Evolutionary conservation across 1,284 basidiomycete genomes (phyloP), one percentile per base, ranked within the genome.

Genomic region (Garcileccinum viscosum): DNA sequence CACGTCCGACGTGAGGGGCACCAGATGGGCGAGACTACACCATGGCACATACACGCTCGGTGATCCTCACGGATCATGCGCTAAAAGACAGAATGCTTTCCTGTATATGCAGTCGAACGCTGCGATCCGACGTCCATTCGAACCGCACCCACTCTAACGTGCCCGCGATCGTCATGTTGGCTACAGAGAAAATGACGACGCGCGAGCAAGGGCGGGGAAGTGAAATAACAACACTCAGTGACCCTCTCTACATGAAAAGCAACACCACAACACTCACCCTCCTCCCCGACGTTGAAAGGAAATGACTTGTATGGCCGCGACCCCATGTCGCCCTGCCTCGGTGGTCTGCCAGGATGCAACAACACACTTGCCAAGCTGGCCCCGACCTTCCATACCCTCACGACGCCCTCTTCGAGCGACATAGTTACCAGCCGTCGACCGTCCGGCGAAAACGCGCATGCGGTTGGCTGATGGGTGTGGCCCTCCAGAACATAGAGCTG

Each of bases 401-500:
- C 90, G 6, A 88, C 85, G 44, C 89, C 89, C 77, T 98, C 96
- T 70, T 93, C 93, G 22, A 99, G 83, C 1, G 93, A 96, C 11
- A 96, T 84, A 0, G 96, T 97, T 30, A 98, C 91, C 17, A 99
- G 84, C 22, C 98, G 86, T 24, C 96, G 85, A 0, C 98, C 97
- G 77, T 99, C 98, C 0, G 95, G 93, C 4, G 95, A 96, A 80
- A 98, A 99, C 67, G 90, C 93, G 71, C 94, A 91, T 0, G 94
- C 95, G 0, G 93, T 88, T 8, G 95, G 89, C 1, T 88, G 84
- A 73, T 90, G 90, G 75, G 90, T 90, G 83, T 98, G 97, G 0
- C 95, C 93, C 76, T 99, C 97, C 12, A 99, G 89, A 0, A 99
- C 95, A 78, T 98, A 99, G 9, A 99, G 84, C 15, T 97, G 89